Conservation (phyloP, 1,284 basidiomycete species). For the Pyrrhoderma noxium region DNA sequence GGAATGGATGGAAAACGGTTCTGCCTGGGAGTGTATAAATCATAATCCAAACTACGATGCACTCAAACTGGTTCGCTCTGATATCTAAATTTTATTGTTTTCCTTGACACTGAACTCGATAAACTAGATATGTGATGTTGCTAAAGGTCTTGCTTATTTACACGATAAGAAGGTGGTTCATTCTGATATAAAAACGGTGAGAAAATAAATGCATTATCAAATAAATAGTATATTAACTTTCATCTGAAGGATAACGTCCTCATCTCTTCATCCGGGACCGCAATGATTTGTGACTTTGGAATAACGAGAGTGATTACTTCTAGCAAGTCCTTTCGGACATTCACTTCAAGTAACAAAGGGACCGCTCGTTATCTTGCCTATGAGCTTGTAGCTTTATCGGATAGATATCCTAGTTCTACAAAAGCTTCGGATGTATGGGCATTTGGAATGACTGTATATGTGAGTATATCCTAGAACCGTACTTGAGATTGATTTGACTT, state of each 20-base stretch:
- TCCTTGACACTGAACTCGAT: too few species aligned
- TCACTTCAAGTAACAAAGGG: neutral
- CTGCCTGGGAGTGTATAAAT: neutral
- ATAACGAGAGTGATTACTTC: neutral
- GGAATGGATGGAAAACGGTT: conserved; percentile 13
- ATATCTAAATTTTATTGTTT: too few species aligned
- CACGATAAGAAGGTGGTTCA: neutral
- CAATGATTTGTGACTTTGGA: conserved; percentile 11
- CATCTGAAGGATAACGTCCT: conserved; percentile 6
- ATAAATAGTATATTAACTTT: neutral
- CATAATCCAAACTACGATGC: neutral
- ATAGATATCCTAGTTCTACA: neutral
- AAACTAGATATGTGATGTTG: conserved; percentile 3
- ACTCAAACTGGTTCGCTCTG: neutral
- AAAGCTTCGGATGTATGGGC: conserved; percentile 2
- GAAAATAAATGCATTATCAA: neutral
- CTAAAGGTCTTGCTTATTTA: conserved; percentile 1
- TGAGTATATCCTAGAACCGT: too few species aligned
- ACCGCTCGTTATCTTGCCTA: neutral
- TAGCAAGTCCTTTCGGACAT: neutral
- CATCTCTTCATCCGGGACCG: neutral
- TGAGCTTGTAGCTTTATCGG: neutral
- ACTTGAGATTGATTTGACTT: too few species aligned
- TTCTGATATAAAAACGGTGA: conserved; percentile 6
- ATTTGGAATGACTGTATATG: conserved; percentile 4